These are phyloP conservation scores for Leucosporidium yakuticum DNA, from an alignment of 768 basidiomycete species.

Conservation along the genomic window DNA sequence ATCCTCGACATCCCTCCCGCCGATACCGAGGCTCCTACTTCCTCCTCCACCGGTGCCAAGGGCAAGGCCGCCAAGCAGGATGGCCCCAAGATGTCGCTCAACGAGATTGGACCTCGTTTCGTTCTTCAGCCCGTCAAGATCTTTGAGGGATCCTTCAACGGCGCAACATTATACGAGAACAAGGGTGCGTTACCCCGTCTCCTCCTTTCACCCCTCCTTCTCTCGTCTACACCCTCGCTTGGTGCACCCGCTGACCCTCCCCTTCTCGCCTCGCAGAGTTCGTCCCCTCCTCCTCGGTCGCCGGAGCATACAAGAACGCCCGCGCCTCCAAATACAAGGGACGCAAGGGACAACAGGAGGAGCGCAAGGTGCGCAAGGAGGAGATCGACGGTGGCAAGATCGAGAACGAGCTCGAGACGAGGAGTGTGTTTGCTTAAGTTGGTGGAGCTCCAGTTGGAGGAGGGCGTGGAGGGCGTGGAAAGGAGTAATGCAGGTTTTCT, in stretches of 20 bases:
- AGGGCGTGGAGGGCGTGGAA: background rate
- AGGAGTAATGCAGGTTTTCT: too few relatives aligned
- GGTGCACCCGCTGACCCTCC: background rate
- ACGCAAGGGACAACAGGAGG: conserved; percentile 71
- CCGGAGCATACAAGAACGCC: conserved; percentile 61
- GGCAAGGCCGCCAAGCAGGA: conserved; percentile 54
- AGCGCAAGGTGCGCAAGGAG: conserved; percentile 60
- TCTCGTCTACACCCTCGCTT: background rate
- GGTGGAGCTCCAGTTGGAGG: background rate
- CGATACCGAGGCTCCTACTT: conserved; percentile 19
- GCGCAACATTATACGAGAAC: conserved; percentile 92
- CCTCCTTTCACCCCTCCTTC: background rate
- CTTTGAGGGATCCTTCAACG: conserved; percentile 94
- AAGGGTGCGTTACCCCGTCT: conserved; percentile 57
- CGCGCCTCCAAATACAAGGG: conserved; percentile 74
- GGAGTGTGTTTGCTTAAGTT: conserved; percentile 78
- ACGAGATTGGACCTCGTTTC: conserved; percentile 96
- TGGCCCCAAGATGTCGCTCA: conserved; percentile 71
- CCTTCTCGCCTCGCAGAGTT: conserved; percentile 60
- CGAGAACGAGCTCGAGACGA: conserved; percentile 60
- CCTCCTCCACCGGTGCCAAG: conserved; percentile 66
- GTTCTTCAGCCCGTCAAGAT: conserved; percentile 95
- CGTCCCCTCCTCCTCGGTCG: conserved; percentile 74
- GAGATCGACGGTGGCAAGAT: conserved; percentile 63
- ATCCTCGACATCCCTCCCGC: conserved; percentile 59